Conservation (phyloP, 805 yeast genomes). For the Metschnikowia chrysomelidarum region DNA sequence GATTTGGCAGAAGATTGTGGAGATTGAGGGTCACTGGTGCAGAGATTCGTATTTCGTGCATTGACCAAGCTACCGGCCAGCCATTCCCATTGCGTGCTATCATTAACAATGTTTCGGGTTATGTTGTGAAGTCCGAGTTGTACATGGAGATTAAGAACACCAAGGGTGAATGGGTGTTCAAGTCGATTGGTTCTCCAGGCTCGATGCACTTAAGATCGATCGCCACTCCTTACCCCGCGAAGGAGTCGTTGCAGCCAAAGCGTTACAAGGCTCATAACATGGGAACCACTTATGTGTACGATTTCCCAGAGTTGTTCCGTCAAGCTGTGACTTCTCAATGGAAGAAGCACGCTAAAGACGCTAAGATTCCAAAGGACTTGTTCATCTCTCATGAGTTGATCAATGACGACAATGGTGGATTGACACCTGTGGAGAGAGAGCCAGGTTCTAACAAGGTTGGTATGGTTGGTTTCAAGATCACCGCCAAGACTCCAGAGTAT, state of each 20-base stretch:
- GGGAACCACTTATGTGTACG: slow-evolving; percentile 98
- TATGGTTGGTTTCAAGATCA: slow-evolving; percentile 94
- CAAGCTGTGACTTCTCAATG: slow-evolving; percentile 86
- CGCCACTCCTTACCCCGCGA: slow-evolving; percentile 94
- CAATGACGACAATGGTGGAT: slow-evolving; percentile 70
- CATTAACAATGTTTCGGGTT: slow-evolving; percentile 95
- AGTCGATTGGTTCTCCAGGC: slow-evolving; percentile 92
- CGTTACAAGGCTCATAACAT: slow-evolving; percentile 97
- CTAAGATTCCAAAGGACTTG: slow-evolving; percentile 70
- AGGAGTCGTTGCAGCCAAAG: slow-evolving; percentile 97
- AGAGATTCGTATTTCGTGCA: slow-evolving; percentile 93
- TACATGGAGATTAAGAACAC: slow-evolving; percentile 92
- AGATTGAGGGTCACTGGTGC: slow-evolving; percentile 96
- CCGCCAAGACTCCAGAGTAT: slow-evolving; percentile 93
- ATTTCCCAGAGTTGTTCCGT: slow-evolving; percentile 97
- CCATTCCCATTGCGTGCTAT: slow-evolving; percentile 96
- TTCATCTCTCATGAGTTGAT: slow-evolving; percentile 82
- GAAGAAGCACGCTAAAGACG: slow-evolving; percentile 59
- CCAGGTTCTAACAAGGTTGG: slow-evolving; percentile 96
- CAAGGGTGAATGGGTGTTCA: slow-evolving; percentile 96
- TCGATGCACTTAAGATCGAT: slow-evolving; percentile 96
- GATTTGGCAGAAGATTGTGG: slow-evolving; percentile 97
- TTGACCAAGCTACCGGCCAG: slow-evolving; percentile 80
- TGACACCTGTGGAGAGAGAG: slow-evolving; percentile 89
- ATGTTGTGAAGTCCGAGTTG: slow-evolving; percentile 92